A percentile compares a stretch with the other conserved stretches of the same genome.
Conservation (phyloP, 352 stramenopile genomes). For the Pelagophyceae sp. region DNA sequence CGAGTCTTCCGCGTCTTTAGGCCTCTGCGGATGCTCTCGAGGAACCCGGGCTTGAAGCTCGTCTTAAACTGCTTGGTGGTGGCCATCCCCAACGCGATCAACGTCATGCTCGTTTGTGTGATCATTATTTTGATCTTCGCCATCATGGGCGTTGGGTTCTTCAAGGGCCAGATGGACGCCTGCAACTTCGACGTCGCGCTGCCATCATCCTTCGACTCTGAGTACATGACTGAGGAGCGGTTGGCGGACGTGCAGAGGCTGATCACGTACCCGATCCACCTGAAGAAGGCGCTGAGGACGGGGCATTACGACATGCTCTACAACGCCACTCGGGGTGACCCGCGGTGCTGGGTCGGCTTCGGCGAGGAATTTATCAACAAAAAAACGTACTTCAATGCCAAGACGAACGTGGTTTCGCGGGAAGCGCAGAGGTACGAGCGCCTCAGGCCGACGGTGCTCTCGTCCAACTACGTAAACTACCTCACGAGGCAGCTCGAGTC, state of each 20-base stretch:
- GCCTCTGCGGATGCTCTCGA: conserved; percentile 75
- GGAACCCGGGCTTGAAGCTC: conserved; percentile 66
- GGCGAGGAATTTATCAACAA: conserved; percentile 3
- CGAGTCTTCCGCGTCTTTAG: conserved; percentile 69
- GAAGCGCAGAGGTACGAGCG: background rate
- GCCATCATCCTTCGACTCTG: too few species aligned
- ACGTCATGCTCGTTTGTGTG: conserved; percentile 74
- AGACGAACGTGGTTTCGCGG: background rate
- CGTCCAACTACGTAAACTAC: background rate
- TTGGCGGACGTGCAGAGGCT: background rate
- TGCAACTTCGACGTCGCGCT: conserved; percentile 63
- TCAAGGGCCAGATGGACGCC: conserved; percentile 74
- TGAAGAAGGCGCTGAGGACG: background rate
- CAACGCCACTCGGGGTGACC: background rate
- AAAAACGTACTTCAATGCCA: conserved; percentile 2
- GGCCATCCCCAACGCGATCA: conserved; percentile 72
- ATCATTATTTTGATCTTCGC: conserved; percentile 89
- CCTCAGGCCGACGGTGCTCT: background rate
- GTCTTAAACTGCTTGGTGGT: conserved; percentile 78
- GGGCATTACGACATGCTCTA: background rate
- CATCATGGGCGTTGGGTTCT: conserved; percentile 82
- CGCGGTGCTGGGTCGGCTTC: conserved; percentile 2
- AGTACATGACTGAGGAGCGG: background rate
- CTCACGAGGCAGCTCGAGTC: background rate
- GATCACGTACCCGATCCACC: conserved; percentile 2